Percentiles rank a stretch among this genome's conserved stretches.
These are phyloP conservation scores for Orbilia quercus DNA, from an alignment of 2,329 filamentous ascomycete species.

Conservation along the genomic window DNA sequence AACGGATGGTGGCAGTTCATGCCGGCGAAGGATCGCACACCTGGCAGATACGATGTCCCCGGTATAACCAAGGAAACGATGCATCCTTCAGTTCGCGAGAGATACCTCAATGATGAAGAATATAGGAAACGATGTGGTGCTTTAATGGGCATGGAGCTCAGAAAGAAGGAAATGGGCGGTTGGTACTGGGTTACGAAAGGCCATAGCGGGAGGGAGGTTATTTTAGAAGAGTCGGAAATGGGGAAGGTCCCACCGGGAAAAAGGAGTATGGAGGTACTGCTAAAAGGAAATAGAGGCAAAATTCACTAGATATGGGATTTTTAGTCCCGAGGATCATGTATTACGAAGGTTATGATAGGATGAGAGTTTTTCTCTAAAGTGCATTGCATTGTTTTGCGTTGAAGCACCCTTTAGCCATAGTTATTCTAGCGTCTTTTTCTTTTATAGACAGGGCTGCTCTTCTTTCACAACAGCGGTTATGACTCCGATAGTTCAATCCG, in stretches of 20 bases:
- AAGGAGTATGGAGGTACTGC: slow-evolving; percentile 40
- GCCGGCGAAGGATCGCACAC: slow-evolving; percentile 58
- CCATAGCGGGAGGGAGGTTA: slow-evolving; percentile 10
- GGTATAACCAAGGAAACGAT: slow-evolving; percentile 56
- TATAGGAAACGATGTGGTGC: slow-evolving; percentile 49
- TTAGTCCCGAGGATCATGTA: not conserved
- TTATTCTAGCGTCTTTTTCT: not conserved
- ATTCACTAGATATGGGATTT: slow-evolving; percentile 11
- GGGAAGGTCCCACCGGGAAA: slow-evolving; percentile 38
- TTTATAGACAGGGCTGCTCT: too few relatives aligned
- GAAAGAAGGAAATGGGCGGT: slow-evolving; percentile 38
- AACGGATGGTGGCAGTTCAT: slow-evolving; percentile 57
- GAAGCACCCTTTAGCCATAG: not conserved
- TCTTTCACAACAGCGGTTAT: too few relatives aligned
- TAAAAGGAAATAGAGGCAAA: slow-evolving; percentile 43
- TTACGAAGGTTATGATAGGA: slow-evolving; percentile 18
- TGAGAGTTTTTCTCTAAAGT: not conserved
- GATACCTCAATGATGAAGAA: slow-evolving; percentile 49
- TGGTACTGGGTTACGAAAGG: slow-evolving; percentile 40
- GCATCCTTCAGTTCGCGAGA: slow-evolving; percentile 58
- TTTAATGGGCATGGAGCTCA: slow-evolving; percentile 41
- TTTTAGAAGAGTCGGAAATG: slow-evolving; percentile 36
- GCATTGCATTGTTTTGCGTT: not conserved
- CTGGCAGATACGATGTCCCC: slow-evolving; percentile 59
- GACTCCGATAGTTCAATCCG: too few relatives aligned